Conservation (phyloP, 2,329 filamentous ascomycete genomes). For the Madurella mycetomatis region DNA sequence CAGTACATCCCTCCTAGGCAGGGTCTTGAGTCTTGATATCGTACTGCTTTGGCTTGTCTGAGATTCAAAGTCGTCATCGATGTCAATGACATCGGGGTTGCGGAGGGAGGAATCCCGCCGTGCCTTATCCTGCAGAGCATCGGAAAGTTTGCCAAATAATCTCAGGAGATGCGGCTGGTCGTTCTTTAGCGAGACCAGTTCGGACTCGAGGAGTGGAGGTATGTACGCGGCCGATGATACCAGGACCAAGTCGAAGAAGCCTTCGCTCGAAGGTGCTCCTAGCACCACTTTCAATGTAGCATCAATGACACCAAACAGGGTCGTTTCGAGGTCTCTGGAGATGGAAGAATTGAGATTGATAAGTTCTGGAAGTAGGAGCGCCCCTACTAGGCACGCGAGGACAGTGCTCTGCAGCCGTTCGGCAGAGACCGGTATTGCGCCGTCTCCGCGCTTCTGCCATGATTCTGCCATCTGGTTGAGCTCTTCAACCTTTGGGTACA, state of each 20-base stretch:
- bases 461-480: slow-evolving; percentile 42
- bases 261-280: slow-evolving; percentile 41
- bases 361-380: slow-evolving; percentile 46
- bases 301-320: slow-evolving; percentile 39
- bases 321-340: slow-evolving; percentile 45
- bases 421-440: slow-evolving; percentile 45
- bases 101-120: slow-evolving; percentile 32
- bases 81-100: slow-evolving; percentile 56
- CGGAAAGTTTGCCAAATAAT: slow-evolving; percentile 40
- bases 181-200: slow-evolving; percentile 36
- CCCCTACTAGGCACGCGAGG: slow-evolving; percentile 43
- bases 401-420: slow-evolving; percentile 51
- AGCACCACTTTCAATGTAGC: slow-evolving; percentile 39
- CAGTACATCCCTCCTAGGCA: slow-evolving; percentile 45
- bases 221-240: slow-evolving; percentile 42
- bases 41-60: slow-evolving; percentile 48
- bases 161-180: slow-evolving; percentile 40
- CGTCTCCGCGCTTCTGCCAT: slow-evolving; percentile 45
- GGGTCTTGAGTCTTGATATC: slow-evolving; percentile 33
- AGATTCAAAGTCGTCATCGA: slow-evolving; percentile 62
- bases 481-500: slow-evolving; percentile 50
- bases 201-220: slow-evolving; percentile 38
- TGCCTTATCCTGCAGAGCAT: slow-evolving; percentile 30
- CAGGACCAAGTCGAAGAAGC: slow-evolving; percentile 45
- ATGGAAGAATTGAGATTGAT: slow-evolving; percentile 44